These are phyloP conservation scores for Silene coronaria DNA, from an alignment of 179 eudicot genomes.

Conservation along the genomic window DNA sequence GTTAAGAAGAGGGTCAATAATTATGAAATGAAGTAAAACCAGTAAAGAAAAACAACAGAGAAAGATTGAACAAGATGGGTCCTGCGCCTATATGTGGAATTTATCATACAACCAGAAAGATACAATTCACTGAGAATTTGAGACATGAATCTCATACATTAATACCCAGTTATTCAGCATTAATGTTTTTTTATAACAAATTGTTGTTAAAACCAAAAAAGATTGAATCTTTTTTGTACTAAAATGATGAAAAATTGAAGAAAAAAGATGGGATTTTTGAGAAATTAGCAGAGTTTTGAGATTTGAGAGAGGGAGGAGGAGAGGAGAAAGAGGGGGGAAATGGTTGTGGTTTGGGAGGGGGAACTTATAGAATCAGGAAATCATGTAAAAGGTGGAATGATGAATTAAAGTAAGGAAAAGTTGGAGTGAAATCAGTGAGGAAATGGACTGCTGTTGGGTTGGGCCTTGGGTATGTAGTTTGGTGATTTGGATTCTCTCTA, in stretches of 20 bases:
- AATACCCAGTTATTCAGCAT: slow-evolving; percentile 35
- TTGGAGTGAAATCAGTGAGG: neutral
- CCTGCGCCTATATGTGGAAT: slow-evolving; percentile 48
- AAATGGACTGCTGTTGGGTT: slow-evolving; percentile 1
- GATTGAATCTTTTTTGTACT: slow-evolving; percentile 5
- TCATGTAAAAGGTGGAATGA: slow-evolving; percentile 12
- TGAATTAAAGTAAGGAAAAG: slow-evolving; percentile 15
- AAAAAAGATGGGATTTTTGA: neutral
- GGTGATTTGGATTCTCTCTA: no score
- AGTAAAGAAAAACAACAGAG: slow-evolving; percentile 49
- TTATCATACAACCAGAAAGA: slow-evolving; percentile 45
- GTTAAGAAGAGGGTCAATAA: neutral
- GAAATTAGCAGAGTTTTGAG: neutral
- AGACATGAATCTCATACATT: slow-evolving; percentile 49
- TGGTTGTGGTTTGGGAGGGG: slow-evolving; percentile 14
- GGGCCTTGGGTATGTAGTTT: neutral
- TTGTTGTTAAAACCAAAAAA: neutral
- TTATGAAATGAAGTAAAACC: slow-evolving; percentile 49
- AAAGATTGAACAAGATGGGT: slow-evolving; percentile 51
- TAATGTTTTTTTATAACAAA: slow-evolving; percentile 20
- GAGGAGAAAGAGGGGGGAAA: slow-evolving; percentile 29
- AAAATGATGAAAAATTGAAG: neutral
- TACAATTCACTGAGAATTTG: slow-evolving; percentile 46
- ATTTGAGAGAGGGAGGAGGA: slow-evolving; percentile 1
- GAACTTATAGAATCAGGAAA: slow-evolving; percentile 24